Evolutionary conservation across 805 yeast species (phyloP), one percentile per base, ranked within the genome.

Genomic region (Danielozyma ontarioensis): DNA sequence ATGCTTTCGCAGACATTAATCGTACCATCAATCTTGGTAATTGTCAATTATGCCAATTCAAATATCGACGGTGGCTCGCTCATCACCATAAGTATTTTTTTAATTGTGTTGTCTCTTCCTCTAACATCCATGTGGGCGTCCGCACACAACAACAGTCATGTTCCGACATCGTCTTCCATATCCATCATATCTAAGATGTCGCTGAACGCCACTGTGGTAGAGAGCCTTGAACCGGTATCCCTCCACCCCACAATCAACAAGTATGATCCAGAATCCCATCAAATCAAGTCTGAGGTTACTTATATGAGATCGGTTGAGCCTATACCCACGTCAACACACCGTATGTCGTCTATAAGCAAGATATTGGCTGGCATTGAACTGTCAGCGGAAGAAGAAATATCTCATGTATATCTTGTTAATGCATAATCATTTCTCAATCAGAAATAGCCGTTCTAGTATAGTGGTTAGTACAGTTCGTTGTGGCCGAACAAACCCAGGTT

Each of bases 61-160:
- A 47, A 30, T 42, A 58, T 19, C 33, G 13, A 16, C 25, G 13
- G 16, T 45, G 63, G 19, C 63, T 69, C 45, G 52, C 78, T 43
- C 53, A 71, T 16, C 13, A 69, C 80, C 3, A 50, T 83, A 18
- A 76, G 85, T 2, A 60, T 76, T 2, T 62, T 83, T 16, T 45
- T 87, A 4, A 79, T 83, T 13, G 81, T 83, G 0, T 51, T 85
- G 17, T 83, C 89, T 3, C 63, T 88, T 34, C 96, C 96, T 1
- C 57, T 89, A 31, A 78, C 95, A 0, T 76, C 95, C 0, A 72
- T 88, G 73, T 88, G 97, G 97, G 95, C 96, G 0, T 64, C 80
- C 3, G 65, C 87, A 2, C 68, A 81, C 1, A 78, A 80, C 45
- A 74, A 74, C 35, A 50, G 68, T 2, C 40, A 50, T 2, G 25